Conservation (phyloP, 768 basidiomycete species). For the Leccinum sublutescens region DNA sequence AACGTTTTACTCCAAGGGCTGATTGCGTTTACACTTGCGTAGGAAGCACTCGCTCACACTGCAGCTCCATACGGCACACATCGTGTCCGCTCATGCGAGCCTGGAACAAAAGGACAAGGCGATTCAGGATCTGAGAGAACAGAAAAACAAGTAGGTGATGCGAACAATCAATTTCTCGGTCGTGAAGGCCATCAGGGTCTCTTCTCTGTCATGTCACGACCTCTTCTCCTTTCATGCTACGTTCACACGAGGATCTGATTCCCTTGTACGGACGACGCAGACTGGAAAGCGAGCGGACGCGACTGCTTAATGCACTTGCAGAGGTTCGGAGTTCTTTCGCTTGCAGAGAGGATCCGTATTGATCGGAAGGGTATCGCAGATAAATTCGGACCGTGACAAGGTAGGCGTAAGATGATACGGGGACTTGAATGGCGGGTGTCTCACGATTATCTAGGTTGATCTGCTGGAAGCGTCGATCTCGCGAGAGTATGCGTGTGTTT, state of each 20-base stretch:
- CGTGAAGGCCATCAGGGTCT: not conserved
- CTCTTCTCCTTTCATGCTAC: not conserved
- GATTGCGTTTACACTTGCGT: conserved; percentile 5
- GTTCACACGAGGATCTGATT: conserved; percentile 16
- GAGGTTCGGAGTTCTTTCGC: conserved; percentile 48
- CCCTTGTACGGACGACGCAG: conserved; percentile 33
- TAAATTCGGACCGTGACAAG: conserved; percentile 83
- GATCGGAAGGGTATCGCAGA: conserved; percentile 36
- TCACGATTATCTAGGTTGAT: conserved; percentile 49
- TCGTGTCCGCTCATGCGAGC: conserved; percentile 77
- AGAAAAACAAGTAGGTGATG: conserved; percentile 72
- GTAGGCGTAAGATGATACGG: conserved; percentile 25
- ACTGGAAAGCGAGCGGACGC: conserved; percentile 73
- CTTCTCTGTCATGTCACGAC: not conserved
- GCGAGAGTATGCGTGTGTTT: conserved; percentile 54
- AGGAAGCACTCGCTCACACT: conserved; percentile 84
- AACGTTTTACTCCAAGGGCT: not conserved
- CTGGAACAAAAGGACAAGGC: conserved; percentile 76
- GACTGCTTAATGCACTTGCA: conserved; percentile 63
- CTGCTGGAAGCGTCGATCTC: conserved; percentile 63
- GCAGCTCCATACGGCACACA: conserved; percentile 85
- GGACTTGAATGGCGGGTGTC: not conserved
- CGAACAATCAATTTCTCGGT: not conserved
- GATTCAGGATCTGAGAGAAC: conserved; percentile 78
- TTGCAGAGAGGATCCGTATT: conserved; percentile 8